Evolutionary conservation across 805 yeast genomes (phyloP).

Genomic region (Lachancea cidri): DNA sequence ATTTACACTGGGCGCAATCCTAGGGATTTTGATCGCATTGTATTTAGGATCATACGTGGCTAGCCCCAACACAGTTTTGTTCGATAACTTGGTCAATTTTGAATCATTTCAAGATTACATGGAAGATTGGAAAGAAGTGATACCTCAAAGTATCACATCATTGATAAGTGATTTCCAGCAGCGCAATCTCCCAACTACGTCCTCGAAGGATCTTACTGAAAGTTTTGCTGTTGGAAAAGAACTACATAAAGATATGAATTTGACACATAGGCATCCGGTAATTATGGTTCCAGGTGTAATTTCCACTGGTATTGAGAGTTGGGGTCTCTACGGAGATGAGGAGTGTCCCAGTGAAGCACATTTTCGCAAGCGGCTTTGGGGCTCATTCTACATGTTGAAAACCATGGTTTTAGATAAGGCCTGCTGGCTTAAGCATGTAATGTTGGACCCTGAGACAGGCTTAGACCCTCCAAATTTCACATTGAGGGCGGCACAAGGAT

Average conservation of each 20-base stretch:
- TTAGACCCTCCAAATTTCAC: constrained; percentile 82
- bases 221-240: constrained; percentile 83
- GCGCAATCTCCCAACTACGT: constrained; percentile 13
- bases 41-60: constrained; percentile 45
- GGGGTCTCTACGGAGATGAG: constrained; percentile 73
- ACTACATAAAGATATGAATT: constrained; percentile 47
- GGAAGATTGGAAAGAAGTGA: constrained; percentile 66
- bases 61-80: constrained; percentile 26
- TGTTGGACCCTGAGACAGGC: constrained; percentile 87
- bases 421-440: constrained; percentile 91
- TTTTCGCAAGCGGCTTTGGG: constrained; percentile 93
- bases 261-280: constrained; percentile 66
- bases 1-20: constrained; percentile 63
- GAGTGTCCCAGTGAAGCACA: constrained; percentile 82
- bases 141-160: constrained; percentile 62
- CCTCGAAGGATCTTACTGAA: constrained; percentile 53
- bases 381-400: constrained; percentile 89
- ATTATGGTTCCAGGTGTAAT: constrained; percentile 94
- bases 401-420: constrained; percentile 87
- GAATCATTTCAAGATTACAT: constrained; percentile 55
- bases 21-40: constrained; percentile 63
- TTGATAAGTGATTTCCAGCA: constrained; percentile 51
- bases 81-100: constrained; percentile 47
- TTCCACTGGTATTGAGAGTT: constrained; percentile 89
- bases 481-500: constrained; percentile 89